Conservation (phyloP, 345 rosid genomes). For the Aquilaria malaccensis region DNA sequence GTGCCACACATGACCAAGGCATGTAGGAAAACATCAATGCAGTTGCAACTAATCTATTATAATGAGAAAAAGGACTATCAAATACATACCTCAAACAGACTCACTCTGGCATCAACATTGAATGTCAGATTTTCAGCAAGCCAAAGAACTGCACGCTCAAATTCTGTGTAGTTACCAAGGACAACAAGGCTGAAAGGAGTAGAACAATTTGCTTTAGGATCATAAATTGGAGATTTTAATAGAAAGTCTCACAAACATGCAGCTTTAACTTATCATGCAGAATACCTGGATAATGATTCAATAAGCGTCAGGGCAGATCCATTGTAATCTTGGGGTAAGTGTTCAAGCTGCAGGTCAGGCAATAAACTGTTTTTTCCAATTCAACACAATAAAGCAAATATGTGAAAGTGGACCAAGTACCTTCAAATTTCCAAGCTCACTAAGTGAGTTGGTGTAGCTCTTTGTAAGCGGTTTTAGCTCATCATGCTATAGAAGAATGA, state of each 20-base stretch:
- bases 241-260: background rate
- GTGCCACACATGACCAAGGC: background rate
- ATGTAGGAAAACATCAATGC: background rate
- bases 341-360: constrained; percentile 68
- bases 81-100: constrained; percentile 77
- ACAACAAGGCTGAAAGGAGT: constrained; percentile 69
- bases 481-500: constrained; percentile 63
- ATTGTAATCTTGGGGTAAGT: constrained; percentile 71
- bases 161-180: constrained; percentile 81
- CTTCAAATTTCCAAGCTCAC: constrained; percentile 94
- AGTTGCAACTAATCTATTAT: background rate
- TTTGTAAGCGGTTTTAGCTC: constrained; percentile 86
- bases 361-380: constrained; percentile 11
- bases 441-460: constrained; percentile 83
- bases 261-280: constrained; percentile 2
- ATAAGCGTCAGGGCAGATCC: constrained; percentile 90
- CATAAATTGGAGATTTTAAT: background rate
- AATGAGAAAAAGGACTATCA: background rate
- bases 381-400: background rate
- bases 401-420: constrained; percentile 19
- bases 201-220: constrained; percentile 11
- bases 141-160: constrained; percentile 77
- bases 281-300: constrained; percentile 85
- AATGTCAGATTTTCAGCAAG: constrained; percentile 78
- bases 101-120: constrained; percentile 81